Evolutionary conservation across 2,329 filamentous ascomycete genomes (phyloP), one percentile per base, ranked within the genome.

Genomic region (Plenodomus biglobosus): DNA sequence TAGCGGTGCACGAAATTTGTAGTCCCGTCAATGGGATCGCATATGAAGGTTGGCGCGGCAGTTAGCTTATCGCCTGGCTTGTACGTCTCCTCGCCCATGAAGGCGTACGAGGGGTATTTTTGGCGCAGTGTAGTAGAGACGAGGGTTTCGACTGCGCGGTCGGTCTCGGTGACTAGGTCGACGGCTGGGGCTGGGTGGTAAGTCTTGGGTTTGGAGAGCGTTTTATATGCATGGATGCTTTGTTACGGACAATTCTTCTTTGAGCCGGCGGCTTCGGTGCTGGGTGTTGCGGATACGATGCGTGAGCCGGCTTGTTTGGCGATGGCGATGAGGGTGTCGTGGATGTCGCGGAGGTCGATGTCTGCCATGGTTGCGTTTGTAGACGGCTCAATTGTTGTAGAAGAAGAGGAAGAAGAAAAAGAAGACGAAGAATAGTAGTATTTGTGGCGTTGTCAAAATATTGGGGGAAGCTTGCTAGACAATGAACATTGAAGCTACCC

Each of bases 1-100:
- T 89, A 86, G 17, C 80, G 81, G 73, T 92, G 88, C 39, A 92
- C 81, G 65, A 92, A 91, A 78, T 92, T 92, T 42, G 86, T 90
- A 6, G 83, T 91, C 64, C 87, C 88, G 73, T 92, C 88, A 60
- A 92, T 91, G 38, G 88, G 88, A 68, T 92, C 88, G 57, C 88
- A 85, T 64, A 92, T 81, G 73, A 92, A 92, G 37, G 88, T 92
- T 1, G 88, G 88, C 15, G 79, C 79, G 22, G 78, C 70, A 0
- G 83, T 86, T 39, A 92, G 76, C n/a, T 64, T 71, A 56, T 74
- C 74, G 60, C 87, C 87, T 1, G 86, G 81, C 54, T 84, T 77
- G 75, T 90, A 85, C 2, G 87, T 90, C 73, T 92, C 45, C 48
- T 70, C 68, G 50, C 69, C 69, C 65, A 72, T 68, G 66, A 73